A percentile compares a stretch with the other conserved stretches of the same genome.
These are phyloP conservation scores for Sugiyamaella grinbergsii DNA, from an alignment of 1,139 yeast species.

Conservation along the genomic window DNA sequence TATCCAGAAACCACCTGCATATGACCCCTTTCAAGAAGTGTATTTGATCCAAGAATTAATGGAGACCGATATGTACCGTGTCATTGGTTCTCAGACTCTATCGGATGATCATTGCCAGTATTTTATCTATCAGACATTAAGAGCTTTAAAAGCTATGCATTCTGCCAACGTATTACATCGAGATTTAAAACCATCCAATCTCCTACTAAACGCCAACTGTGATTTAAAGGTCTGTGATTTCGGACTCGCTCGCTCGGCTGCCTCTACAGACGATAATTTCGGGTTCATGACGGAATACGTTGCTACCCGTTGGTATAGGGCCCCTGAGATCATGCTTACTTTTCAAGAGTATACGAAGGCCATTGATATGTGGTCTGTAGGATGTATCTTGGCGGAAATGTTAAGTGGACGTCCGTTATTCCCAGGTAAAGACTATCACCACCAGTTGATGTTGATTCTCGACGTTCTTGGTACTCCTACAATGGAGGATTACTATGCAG, in stretches of 20 bases:
- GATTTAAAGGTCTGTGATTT: conserved; percentile 94
- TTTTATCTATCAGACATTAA: conserved; percentile 83
- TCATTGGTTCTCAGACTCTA: conserved; percentile 79
- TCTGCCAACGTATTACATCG: conserved; percentile 90
- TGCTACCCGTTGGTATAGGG: conserved; percentile 97
- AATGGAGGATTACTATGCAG: conserved; percentile 75
- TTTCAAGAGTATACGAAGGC: conserved; percentile 93
- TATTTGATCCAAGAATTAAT: conserved; percentile 91
- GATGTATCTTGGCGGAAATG: conserved; percentile 95
- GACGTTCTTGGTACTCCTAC: conserved; percentile 90
- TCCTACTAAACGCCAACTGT: conserved; percentile 86
- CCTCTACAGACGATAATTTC: conserved; percentile 58
- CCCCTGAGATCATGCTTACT: conserved; percentile 96
- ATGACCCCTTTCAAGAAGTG: conserved; percentile 78
- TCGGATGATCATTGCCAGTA: conserved; percentile 94
- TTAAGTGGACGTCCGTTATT: conserved; percentile 81
- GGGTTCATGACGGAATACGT: conserved; percentile 94
- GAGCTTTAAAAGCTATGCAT: conserved; percentile 90
- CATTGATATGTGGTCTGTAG: conserved; percentile 96
- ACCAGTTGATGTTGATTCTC: conserved; percentile 83
- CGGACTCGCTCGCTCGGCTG: conserved; percentile 76
- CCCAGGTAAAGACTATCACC: conserved; percentile 93
- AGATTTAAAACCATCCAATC: conserved; percentile 88
- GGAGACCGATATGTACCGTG: conserved; percentile 94
- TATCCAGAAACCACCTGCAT: conserved; percentile 81